Evolutionary conservation across 1,284 basidiomycete species (phyloP).

Genomic region (Naganishia albida): DNA sequence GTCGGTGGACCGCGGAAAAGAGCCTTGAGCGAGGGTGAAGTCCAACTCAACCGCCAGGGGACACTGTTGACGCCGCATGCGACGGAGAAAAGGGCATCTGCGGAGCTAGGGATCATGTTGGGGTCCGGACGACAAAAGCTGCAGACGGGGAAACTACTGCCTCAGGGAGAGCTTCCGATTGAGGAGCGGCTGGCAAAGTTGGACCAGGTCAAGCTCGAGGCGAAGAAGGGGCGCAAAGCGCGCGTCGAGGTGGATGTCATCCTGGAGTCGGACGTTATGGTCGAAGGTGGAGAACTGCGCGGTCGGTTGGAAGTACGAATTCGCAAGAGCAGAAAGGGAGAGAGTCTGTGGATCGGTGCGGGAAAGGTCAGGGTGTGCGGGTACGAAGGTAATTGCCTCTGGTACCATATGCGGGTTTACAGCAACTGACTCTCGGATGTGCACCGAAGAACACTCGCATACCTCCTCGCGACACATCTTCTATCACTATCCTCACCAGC

Average conservation of each 20-base stretch:
- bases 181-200: constrained; percentile 37
- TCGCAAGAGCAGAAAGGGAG: constrained; percentile 63
- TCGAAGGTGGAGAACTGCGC: constrained; percentile 76
- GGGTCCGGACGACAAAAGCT: constrained; percentile 44
- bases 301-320: constrained; percentile 74
- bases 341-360: constrained; percentile 68
- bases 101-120: constrained; percentile 50
- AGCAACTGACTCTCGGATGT: neutral
- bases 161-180: constrained; percentile 35
- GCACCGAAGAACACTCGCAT: constrained; percentile 44
- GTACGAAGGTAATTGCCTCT: constrained; percentile 65
- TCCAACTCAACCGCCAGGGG: constrained; percentile 48
- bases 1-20: constrained; percentile 29
- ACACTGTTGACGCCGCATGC: constrained; percentile 51
- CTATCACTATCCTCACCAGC: constrained; percentile 71
- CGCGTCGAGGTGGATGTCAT: constrained; percentile 82
- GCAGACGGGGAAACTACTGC: constrained; percentile 44
- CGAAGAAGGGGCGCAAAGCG: constrained; percentile 69
- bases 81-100: constrained; percentile 44
- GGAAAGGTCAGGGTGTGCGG: constrained; percentile 84
- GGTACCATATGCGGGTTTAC: neutral
- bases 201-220: constrained; percentile 51
- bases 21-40: constrained; percentile 48
- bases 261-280: constrained; percentile 72
- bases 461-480: constrained; percentile 73